These are phyloP conservation scores for Coprinopsis strossmayeri DNA, from an alignment of 768 basidiomycete genomes.

Conservation along the genomic window DNA sequence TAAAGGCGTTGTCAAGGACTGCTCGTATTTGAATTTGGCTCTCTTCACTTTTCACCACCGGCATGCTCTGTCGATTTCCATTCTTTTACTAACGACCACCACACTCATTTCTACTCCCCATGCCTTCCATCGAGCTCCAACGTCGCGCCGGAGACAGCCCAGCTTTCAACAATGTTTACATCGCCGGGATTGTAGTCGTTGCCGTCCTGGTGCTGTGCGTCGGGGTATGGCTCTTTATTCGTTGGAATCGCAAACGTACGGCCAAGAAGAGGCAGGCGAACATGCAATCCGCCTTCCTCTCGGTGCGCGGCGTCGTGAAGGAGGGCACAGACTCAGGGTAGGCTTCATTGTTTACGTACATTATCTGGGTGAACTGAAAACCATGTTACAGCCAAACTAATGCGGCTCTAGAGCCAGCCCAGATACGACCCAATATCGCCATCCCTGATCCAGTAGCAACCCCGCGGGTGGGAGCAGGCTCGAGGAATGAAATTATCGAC, in stretches of 20 bases:
- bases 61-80: not conserved
- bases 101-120: not conserved
- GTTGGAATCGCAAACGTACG: conserved; percentile 34
- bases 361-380: too few species aligned
- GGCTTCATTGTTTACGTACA: too few species aligned
- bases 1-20: too few species aligned
- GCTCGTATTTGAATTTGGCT: too few species aligned
- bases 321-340: not conserved
- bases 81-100: not conserved
- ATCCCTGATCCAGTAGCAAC: conserved; percentile 44
- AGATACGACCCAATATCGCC: conserved; percentile 22
- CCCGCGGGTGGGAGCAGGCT: conserved; percentile 18
- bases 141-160: not conserved
- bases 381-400: too few species aligned
- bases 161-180: conserved; percentile 25
- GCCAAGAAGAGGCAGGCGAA: conserved; percentile 28
- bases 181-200: conserved; percentile 46
- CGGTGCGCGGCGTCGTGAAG: conserved; percentile 40
- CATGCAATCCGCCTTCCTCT: conserved; percentile 37
- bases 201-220: conserved; percentile 33
- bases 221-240: conserved; percentile 35
- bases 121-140: conserved; percentile 1
- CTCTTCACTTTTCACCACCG: not conserved
- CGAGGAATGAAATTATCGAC: conserved; percentile 35
- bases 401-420: too few species aligned